Conservation (phyloP, 192 early-diverging fungal species). For the Fimicolochytrium jonesii region DNA sequence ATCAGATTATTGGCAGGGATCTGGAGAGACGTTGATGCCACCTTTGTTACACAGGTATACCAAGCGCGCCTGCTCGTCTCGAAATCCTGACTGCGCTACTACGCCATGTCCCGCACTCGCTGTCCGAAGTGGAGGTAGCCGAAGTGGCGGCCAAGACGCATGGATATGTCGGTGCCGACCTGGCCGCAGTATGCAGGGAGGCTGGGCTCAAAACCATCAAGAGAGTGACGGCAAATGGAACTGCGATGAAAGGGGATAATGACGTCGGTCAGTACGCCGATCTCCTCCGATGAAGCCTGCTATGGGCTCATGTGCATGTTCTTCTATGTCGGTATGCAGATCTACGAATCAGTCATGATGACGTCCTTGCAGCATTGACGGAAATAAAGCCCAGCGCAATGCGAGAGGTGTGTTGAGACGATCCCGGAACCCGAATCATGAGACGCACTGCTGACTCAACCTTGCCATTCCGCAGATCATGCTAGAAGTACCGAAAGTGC, state of each 20-base stretch:
- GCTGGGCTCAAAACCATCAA: conserved; percentile 80
- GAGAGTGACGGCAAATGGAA: not conserved
- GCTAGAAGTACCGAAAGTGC: conserved; percentile 89
- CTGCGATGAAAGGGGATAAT: too few relatives aligned
- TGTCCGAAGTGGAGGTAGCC: conserved; percentile 56
- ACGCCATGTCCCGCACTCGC: conserved; percentile 58
- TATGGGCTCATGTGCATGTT: too few relatives aligned
- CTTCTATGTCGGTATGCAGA: conserved; percentile 9
- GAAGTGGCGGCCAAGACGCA: conserved; percentile 67
- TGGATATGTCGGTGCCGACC: conserved; percentile 97
- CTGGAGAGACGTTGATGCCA: too few relatives aligned
- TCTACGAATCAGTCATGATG: conserved; percentile 46
- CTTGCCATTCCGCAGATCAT: too few relatives aligned
- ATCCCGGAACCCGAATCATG: too few relatives aligned
- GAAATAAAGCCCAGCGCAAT: conserved; percentile 71
- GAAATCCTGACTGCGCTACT: conserved; percentile 74
- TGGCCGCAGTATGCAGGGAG: conserved; percentile 81
- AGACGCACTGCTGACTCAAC: too few relatives aligned
- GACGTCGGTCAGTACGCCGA: too few relatives aligned
- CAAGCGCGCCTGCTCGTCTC: conserved; percentile 58
- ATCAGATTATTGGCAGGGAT: not conserved
- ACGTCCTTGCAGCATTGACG: conserved; percentile 45
- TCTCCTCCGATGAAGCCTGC: too few relatives aligned
- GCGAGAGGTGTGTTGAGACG: too few relatives aligned
- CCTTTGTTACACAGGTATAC: conserved; percentile 55